Base-by-base conservation (phyloP, 805 yeast genomes). In the Metschnikowia proteae region DNA sequence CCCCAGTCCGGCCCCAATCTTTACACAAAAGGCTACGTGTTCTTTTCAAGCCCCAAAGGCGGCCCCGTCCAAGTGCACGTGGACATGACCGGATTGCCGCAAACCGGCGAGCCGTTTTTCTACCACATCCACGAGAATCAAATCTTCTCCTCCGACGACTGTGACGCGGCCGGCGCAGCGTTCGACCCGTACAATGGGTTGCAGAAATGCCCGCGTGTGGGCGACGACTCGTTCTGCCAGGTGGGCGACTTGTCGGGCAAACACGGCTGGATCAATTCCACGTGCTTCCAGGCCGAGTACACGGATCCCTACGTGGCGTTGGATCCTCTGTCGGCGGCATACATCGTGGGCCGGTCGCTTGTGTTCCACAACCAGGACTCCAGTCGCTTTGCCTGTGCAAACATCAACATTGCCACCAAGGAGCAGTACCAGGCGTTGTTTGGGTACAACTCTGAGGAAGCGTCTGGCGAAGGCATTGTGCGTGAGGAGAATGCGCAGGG, bases 231-330 rank as follows among this genome's bases (percentile, higher is more conserved):
- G 6, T 69, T 63, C 32, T 85, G 89, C 62, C 82, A 82, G 64
- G 79, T 84, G 37, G 92, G 92, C 49, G 91, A 85, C 60, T 78
- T 85, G 57, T 79, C 87, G 32, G 92, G 92, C 38, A 85, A 84
- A 63, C 90, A 85, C 65, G 92, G 92, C 9, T 76, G 69, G 67
- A 82, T 86, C 59, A 76, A 83, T 60, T 75, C 87, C 22, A 83
- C 88, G 9, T 83, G 88, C 61, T 83, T 79, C 63, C 84, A 83
- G 64, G 70, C 80, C 28, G 72, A 74, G 50, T 86, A 82, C 62
- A 67, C 73, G 50, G 91, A 86, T 60, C 84, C 83, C 5, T 85
- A 76, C 63, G 63, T 86, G 46, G 82, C 90, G 0, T 74, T 85
- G 63, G 75, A 82, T 58, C 77, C 78, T 33, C 63, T 66, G 42